Conservation (phyloP, 2,329 filamentous ascomycete genomes). For the Verticillium longisporum region DNA sequence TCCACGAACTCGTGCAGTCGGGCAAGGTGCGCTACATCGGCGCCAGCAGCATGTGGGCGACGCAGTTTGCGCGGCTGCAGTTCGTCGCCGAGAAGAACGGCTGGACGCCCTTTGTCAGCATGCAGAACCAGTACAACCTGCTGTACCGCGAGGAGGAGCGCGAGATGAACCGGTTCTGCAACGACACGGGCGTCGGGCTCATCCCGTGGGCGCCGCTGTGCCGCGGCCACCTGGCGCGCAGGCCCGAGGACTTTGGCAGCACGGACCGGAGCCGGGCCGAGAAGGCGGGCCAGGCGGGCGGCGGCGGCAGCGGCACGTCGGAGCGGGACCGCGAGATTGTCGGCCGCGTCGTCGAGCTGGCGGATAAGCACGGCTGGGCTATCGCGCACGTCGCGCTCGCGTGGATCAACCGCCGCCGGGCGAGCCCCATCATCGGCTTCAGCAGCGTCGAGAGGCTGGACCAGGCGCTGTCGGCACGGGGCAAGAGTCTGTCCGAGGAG, state of each 20-base stretch:
- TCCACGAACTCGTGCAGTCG: slow-evolving; percentile 51
- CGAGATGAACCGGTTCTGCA: slow-evolving; percentile 34
- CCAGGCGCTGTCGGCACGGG: slow-evolving; percentile 44
- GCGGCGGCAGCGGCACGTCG: slow-evolving; percentile 20
- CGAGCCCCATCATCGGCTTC: slow-evolving; percentile 56
- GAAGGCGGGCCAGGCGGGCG: slow-evolving; percentile 19
- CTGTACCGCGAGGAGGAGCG: slow-evolving; percentile 52
- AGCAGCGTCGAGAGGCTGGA: slow-evolving; percentile 53
- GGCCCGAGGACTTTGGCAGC: slow-evolving; percentile 13
- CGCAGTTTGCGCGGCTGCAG: slow-evolving; percentile 43
- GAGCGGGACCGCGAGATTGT: slow-evolving; percentile 25
- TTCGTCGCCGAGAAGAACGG: slow-evolving; percentile 42
- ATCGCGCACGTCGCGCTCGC: slow-evolving; percentile 60
- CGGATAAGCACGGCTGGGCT: slow-evolving; percentile 47
- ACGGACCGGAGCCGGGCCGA: slow-evolving; percentile 21
- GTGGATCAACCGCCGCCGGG: slow-evolving; percentile 50
- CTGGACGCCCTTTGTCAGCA: slow-evolving; percentile 50
- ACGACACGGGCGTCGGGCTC: slow-evolving; percentile 32
- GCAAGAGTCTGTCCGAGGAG: slow-evolving; percentile 45
- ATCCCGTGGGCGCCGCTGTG: slow-evolving; percentile 22
- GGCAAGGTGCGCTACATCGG: slow-evolving; percentile 53
- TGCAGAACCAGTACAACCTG: slow-evolving; percentile 50
- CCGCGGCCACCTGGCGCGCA: slow-evolving; percentile 21
- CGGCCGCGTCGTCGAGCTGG: slow-evolving; percentile 42
- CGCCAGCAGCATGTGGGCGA: slow-evolving; percentile 39